Base-by-base conservation (phyloP, 768 basidiomycete species). In the Mrakia hoshinonis region DNA sequence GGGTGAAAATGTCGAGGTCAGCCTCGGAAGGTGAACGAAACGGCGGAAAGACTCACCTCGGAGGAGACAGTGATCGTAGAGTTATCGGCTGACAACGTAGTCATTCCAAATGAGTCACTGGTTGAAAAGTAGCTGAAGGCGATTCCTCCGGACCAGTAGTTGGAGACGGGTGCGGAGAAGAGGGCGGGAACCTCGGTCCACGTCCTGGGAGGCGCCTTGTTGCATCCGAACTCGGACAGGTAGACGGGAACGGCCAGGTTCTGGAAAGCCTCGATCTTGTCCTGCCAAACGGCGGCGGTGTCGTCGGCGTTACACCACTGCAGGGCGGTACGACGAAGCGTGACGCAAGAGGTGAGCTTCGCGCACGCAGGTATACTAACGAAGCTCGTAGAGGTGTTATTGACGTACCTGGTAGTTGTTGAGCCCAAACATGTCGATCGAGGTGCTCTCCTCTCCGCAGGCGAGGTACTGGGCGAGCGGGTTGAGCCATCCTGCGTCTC, bases 61-160 rank as follows among this genome's bases (percentile, higher is more conserved):
- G 43, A 10, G n/a, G 64, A 55, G 34, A 36, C 46, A 1, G 26
- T 55, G 46, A 72, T 55, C 46, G 70, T 76, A 2, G 68, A 83
- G 70, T 84, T 84, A 76, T 89, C 87, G 3, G 82, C 2, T 2
- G 86, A 87, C 72, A 95, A 84, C 34, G 84, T 90, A 73, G 91
- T 89, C 83, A 95, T 89, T 31, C 93, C 93, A 74, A 90, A 96
- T 75, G 88, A 81, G 63, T 90, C 90, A 22, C 22, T 60, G 24
- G 90, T 90, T 1, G 90, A 89, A 85, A 95, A 93, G 80, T 94
- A 95, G 62, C 87, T 88, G 75, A 80, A 92, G 4, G 92, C 92
- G 67, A 95, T 75, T 66, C 90, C 92, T 73, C 93, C 93, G 39
- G 90, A 92, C 87, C 89, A 95, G 63, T 88, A 86, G 68, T 86